Percentiles rank a stretch among this genome's conserved stretches.
Evolutionary conservation across 441 rosid species (phyloP).

Genomic region (Bocquillonia castaneifolia): DNA sequence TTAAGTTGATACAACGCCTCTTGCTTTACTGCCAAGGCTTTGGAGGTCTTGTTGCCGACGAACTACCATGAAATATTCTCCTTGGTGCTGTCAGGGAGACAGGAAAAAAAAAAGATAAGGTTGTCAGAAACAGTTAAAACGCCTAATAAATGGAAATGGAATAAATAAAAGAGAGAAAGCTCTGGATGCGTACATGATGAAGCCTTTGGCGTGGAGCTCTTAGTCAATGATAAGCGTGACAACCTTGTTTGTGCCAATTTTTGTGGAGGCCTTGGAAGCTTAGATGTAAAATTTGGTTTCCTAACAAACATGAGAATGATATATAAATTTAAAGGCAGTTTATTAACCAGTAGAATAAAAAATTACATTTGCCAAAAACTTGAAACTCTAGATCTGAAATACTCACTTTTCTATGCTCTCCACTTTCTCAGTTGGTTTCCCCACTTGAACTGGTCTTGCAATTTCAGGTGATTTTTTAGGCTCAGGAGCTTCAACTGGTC

Average conservation of each 20-base stretch:
- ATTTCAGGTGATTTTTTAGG: slow-evolving; percentile 32
- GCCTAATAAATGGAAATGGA: neutral
- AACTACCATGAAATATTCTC: slow-evolving; percentile 35
- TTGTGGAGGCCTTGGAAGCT: slow-evolving; percentile 55
- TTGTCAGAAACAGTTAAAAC: neutral
- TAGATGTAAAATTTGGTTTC: slow-evolving; percentile 45
- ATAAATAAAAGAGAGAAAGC: neutral
- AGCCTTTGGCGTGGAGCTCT: slow-evolving; percentile 48
- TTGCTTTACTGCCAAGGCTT: slow-evolving; percentile 40
- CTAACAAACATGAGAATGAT: slow-evolving; percentile 13
- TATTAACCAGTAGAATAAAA: neutral
- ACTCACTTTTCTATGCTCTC: slow-evolving; percentile 49
- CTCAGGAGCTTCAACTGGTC: slow-evolving; percentile 32
- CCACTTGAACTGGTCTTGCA: slow-evolving; percentile 3
- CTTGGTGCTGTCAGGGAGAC: slow-evolving; percentile 33
- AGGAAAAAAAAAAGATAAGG: too few relatives aligned
- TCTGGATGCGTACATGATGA: slow-evolving; percentile 41
- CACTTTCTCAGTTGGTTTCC: slow-evolving; percentile 30
- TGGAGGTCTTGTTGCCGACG: slow-evolving; percentile 38
- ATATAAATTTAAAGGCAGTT: neutral
- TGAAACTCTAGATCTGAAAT: slow-evolving; percentile 5
- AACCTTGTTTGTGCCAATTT: slow-evolving; percentile 43
- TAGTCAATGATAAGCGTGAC: slow-evolving; percentile 47
- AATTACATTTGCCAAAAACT: neutral
- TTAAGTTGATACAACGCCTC: slow-evolving; percentile 11